Conservation (phyloP, 305 asterid genomes). For the Fraxinus paxiana region DNA sequence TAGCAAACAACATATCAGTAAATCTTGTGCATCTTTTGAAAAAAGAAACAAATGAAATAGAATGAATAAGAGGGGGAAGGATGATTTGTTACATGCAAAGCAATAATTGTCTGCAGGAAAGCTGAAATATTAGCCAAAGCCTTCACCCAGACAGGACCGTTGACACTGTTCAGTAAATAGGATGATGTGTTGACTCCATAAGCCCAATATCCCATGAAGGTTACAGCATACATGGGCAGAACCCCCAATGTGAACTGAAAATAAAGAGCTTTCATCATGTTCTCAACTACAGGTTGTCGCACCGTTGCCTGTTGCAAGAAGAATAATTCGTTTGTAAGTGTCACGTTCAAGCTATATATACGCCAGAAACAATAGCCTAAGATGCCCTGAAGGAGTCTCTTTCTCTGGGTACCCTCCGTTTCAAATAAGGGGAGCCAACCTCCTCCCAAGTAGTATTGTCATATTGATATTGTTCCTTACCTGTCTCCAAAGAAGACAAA, state of each 20-base stretch:
- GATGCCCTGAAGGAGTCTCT: background rate
- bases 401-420: background rate
- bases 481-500: background rate
- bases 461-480: background rate
- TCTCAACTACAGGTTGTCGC: slow-evolving; percentile 65
- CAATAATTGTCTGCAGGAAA: slow-evolving; percentile 68
- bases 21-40: background rate
- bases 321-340: background rate
- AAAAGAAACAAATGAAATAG: background rate
- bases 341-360: background rate
- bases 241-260: slow-evolving; percentile 84
- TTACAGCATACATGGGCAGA: slow-evolving; percentile 74
- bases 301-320: slow-evolving; percentile 72
- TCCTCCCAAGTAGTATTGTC: background rate
- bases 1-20: background rate
- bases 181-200: slow-evolving; percentile 61
- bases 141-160: slow-evolving; percentile 79
- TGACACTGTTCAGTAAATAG: slow-evolving; percentile 73
- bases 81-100: slow-evolving; percentile 62
- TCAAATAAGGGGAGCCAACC: background rate
- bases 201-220: slow-evolving; percentile 90
- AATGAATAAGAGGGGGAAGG: background rate
- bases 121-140: slow-evolving; percentile 68
- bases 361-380: background rate
- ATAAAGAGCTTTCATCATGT: slow-evolving; percentile 85